Conservation (phyloP, 768 basidiomycete genomes). For the Macrocybe gigantea region DNA sequence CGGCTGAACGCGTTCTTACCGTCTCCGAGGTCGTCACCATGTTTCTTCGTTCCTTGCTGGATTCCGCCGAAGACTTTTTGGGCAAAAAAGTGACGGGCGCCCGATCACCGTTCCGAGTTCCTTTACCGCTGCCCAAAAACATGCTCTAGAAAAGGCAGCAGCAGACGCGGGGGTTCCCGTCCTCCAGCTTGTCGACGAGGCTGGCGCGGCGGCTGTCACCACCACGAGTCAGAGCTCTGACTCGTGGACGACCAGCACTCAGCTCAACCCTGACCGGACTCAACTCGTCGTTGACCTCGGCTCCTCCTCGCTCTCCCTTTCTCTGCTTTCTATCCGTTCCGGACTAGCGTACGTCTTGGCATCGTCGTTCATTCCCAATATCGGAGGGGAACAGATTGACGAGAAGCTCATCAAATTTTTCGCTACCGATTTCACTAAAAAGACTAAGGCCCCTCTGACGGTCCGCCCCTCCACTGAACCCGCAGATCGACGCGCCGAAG, state of each 20-base stretch:
- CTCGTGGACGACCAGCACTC: conserved; percentile 27
- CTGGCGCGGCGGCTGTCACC: conserved; percentile 65
- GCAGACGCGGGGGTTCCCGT: conserved; percentile 78
- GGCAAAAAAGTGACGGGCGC: conserved; percentile 74
- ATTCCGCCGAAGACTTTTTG: conserved; percentile 88
- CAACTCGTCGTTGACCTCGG: conserved; percentile 82
- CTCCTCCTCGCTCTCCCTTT: conserved; percentile 61
- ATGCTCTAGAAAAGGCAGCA: conserved; percentile 69
- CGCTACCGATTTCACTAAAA: conserved; percentile 94
- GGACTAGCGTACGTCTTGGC: conserved; percentile 68
- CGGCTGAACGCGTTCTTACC: conserved; percentile 65
- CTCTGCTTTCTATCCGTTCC: conserved; percentile 67
- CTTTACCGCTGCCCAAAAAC: conserved; percentile 64
- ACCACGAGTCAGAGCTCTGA: conserved; percentile 50
- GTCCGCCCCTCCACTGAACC: conserved; percentile 53
- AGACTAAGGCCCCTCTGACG: conserved; percentile 72
- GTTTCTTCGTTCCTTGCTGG: conserved; percentile 78
- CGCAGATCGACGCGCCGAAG: conserved; percentile 78
- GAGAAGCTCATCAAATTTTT: conserved; percentile 85
- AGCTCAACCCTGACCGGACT: conserved; percentile 56
- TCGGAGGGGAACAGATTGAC: conserved; percentile 74
- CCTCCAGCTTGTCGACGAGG: conserved; percentile 83
- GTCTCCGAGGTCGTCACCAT: conserved; percentile 79
- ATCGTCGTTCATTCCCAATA: conserved; percentile 35
- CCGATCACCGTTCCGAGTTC: conserved; percentile 74